phyloP scores from a whole-genome alignment of 805 yeast genomes.

The Pichia membranifaciens region DNA sequence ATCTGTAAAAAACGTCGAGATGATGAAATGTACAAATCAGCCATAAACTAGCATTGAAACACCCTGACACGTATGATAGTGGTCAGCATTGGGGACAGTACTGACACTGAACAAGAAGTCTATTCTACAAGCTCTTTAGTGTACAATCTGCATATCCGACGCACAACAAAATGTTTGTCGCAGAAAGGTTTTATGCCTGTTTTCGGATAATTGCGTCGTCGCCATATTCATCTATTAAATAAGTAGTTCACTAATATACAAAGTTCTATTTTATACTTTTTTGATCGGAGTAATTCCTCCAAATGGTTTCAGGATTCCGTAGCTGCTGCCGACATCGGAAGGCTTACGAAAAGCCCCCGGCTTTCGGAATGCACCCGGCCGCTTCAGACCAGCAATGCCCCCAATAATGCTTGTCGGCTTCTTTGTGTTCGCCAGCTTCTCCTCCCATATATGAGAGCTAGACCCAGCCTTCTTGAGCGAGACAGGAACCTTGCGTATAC shows the following conservation, averaged over 20 bases:
- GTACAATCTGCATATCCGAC: no score
- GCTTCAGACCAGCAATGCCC: constrained; percentile 4
- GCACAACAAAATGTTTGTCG: no score
- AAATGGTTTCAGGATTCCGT: constrained; percentile 9
- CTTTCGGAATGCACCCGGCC: constrained; percentile 30
- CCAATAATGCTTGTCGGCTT: constrained; percentile 2
- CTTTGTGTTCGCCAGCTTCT: constrained; percentile 3
- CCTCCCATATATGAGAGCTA: no score
- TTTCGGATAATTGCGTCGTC: not conserved
- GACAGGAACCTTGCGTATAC: constrained; percentile 11
- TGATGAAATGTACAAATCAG: no score
- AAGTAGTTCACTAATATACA: not conserved
- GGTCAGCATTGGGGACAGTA: no score
- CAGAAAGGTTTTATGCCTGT: no score
- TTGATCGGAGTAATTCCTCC: constrained; percentile 6
- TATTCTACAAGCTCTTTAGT: no score
- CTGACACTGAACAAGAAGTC: no score
- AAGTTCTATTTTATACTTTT: not conserved
- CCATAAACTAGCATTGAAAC: no score
- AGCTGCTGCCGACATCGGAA: constrained; percentile 25
- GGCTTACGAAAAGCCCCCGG: constrained; percentile 34
- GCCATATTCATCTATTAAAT: no score
- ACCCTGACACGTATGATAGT: no score
- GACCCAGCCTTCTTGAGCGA: constrained; percentile 5
- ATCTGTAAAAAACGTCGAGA: no score